Conservation (phyloP, 1,139 yeast genomes). For the Geotrichum carabidarum region DNA sequence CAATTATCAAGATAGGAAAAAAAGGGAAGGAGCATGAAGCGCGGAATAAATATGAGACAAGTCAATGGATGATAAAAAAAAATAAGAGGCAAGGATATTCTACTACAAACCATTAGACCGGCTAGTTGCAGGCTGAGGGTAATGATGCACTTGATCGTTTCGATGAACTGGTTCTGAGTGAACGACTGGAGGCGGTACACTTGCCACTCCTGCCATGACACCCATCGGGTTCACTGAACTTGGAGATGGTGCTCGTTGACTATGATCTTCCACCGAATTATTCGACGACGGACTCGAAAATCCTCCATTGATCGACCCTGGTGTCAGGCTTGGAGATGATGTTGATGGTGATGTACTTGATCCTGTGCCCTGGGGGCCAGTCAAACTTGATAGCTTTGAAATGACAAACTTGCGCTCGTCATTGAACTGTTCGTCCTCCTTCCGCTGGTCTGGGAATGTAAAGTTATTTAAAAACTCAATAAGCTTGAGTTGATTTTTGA, state of each 20-base stretch:
- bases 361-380: conserved; percentile 14
- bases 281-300: conserved; percentile 1
- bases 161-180: conserved; percentile 22
- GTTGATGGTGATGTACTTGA: conserved; percentile 9
- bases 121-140: conserved; percentile 4
- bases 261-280: background rate
- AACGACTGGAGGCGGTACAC: conserved; percentile 25
- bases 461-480: conserved; percentile 61
- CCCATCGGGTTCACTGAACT: conserved; percentile 19
- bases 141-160: conserved; percentile 18
- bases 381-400: conserved; percentile 61
- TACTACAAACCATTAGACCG: background rate
- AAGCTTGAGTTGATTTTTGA: conserved; percentile 75
- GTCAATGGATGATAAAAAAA: background rate
- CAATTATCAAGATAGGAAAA: background rate
- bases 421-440: conserved; percentile 61
- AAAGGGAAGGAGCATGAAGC: background rate
- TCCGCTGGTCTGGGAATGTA: conserved; percentile 50
- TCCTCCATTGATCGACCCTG: conserved; percentile 5
- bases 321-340: conserved; percentile 21
- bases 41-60: background rate
- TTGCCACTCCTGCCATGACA: conserved; percentile 21
- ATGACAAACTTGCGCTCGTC: conserved; percentile 81
- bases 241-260: conserved; percentile 3
- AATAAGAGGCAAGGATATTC: background rate